Evolutionary conservation across 257 asterid genomes (phyloP).

Genomic region (Eucommia ulmoides): DNA sequence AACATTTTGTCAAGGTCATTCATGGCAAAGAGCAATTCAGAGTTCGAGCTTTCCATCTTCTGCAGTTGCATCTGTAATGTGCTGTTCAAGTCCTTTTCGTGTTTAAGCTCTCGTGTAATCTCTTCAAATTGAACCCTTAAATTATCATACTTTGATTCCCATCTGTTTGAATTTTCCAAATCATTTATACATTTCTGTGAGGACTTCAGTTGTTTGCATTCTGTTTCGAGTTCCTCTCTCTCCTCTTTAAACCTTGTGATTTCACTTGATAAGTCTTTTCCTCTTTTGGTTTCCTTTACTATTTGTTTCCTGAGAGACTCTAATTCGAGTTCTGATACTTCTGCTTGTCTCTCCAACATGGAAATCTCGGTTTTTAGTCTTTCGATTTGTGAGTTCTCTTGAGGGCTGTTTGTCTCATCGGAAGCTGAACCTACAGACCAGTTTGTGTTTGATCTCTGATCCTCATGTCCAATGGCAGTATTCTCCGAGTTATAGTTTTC

Average conservation of each 20-base stretch:
- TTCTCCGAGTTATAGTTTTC: conserved; percentile 25
- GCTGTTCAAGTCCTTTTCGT: conserved; percentile 56
- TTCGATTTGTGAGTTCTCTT: conserved; percentile 16
- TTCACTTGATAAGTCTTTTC: conserved; percentile 51
- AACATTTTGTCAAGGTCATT: conserved; percentile 76
- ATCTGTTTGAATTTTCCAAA: conserved; percentile 20
- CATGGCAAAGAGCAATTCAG: conserved; percentile 82
- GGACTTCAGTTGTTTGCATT: conserved; percentile 48
- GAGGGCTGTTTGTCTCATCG: conserved; percentile 15
- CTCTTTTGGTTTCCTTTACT: conserved; percentile 52
- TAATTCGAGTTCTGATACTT: conserved; percentile 66
- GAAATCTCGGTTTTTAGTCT: conserved; percentile 29
- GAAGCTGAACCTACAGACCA: conserved; percentile 15
- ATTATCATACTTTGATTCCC: conserved; percentile 20
- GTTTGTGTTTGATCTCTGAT: conserved; percentile 20
- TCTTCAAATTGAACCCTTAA: conserved; percentile 30
- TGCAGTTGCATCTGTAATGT: conserved; percentile 71
- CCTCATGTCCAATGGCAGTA: conserved; percentile 2
- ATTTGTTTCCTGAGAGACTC: conserved; percentile 73
- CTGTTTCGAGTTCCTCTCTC: conserved; percentile 43
- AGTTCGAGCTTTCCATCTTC: conserved; percentile 79
- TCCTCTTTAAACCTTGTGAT: conserved; percentile 44
- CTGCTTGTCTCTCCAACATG: conserved; percentile 52
- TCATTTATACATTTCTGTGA: conserved; percentile 17
- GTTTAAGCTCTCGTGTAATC: conserved; percentile 41